Conservation (phyloP, 441 rosid genomes). For the Biscutella laevigata region DNA sequence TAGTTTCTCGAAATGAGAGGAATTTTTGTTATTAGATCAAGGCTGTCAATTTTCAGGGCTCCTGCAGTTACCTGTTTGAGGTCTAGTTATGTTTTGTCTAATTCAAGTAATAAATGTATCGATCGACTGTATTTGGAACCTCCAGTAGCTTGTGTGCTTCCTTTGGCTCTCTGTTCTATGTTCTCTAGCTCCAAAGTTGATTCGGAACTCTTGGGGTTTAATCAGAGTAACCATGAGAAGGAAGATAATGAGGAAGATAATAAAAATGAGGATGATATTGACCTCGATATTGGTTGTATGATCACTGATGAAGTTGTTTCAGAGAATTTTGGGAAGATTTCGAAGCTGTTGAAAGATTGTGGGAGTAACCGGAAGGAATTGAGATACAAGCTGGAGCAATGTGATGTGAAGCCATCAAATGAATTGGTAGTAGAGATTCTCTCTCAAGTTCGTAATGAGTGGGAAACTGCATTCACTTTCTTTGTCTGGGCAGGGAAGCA, state of each 20-base stretch:
- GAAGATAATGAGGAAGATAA: constrained; percentile 2
- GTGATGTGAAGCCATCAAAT: constrained; percentile 39
- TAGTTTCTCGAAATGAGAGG: constrained; percentile 33
- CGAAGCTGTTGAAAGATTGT: constrained; percentile 35
- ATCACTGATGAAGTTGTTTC: constrained; percentile 24
- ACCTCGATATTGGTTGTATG: constrained; percentile 6
- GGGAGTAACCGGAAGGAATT: constrained; percentile 32
- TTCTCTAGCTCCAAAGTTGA: constrained; percentile 31
- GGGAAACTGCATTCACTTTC: constrained; percentile 85
- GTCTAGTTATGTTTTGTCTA: constrained; percentile 6
- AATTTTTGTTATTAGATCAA: constrained; percentile 33
- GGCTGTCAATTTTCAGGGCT: constrained; percentile 18
- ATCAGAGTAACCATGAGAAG: constrained; percentile 14
- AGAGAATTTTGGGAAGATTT: constrained; percentile 36
- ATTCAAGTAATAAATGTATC: neutral
- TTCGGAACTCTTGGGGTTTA: constrained; percentile 1
- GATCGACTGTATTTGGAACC: constrained; percentile 16
- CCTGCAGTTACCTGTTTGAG: constrained; percentile 20
- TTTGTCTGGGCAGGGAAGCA: constrained; percentile 77
- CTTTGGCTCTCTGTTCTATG: constrained; percentile 24
- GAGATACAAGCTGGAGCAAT: constrained; percentile 49
- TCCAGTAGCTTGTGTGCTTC: constrained; percentile 12
- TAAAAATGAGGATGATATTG: constrained; percentile 25
- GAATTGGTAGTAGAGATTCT: constrained; percentile 65
- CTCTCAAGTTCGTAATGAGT: constrained; percentile 61